Base-by-base conservation (phyloP, 2,329 filamentous ascomycete genomes). In the Hypoxylon sp. region DNA sequence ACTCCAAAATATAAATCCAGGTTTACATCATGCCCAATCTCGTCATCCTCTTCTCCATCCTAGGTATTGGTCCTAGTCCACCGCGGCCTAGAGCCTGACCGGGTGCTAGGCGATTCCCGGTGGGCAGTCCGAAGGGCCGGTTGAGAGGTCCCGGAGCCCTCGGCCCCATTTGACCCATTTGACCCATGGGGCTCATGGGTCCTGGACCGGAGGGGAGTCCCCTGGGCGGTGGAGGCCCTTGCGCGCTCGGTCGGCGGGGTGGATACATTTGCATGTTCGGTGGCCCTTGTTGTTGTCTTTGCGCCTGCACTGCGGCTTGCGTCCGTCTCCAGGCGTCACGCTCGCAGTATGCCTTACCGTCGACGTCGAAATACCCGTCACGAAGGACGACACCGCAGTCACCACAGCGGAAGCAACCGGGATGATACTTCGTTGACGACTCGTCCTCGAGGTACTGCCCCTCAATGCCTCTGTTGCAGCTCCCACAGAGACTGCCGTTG, bases 391-490 rank as follows among this genome's bases (percentile, higher is more conserved):
- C 80, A 30, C 88, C 87, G 75, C 95, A 98, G 70, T 93, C 90
- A 45, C 85, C 85, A 76, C 96, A 98, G 50, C 89, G 90, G 80
- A 99, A 93, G 79, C 96, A 99, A 6, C 87, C 83, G 0, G 93
- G 88, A 77, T 99, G 96, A 78, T 93, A 96, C 77, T 97, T 97
- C 71, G 88, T 85, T 32, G 84, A 82, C 38, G 82, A 79, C 72
- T 93, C 91, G 28, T 96, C 96, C 76, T 97, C 93, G 36, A 97
- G 83, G 73, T 97, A 99, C 71, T 94, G 90, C 0, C 96, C 96
- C 78, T 99, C 96, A 70, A 99, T 98, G 12, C 96, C 96, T 9
- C 83, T 83, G 68, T 91, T 86, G 77, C 96, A 99, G 28, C 85
- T 85, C 14, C 87, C 86, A 76, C 96, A 99, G 1, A 97, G 81